Evolutionary conservation across 2,329 filamentous ascomycete species (phyloP), one percentile per base, ranked within the genome.

Genomic region (Arachnopeziza araneosa): DNA sequence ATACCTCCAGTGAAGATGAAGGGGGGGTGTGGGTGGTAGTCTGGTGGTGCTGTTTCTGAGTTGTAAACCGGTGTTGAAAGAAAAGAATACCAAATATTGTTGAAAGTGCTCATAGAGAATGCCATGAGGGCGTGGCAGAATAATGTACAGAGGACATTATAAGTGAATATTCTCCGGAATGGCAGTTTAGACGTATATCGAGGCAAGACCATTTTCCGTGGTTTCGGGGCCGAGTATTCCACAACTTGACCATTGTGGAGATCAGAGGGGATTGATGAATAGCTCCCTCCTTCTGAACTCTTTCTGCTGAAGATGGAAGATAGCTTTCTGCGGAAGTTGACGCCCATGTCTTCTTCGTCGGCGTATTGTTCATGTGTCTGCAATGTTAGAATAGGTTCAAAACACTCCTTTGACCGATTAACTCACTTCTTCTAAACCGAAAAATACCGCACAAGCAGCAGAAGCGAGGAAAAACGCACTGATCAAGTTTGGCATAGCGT

Each of bases 41-140:
- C 86, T 50, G 87, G 86, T 8, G 83, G 81, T 67, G 89, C 69
- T 70, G 67, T 62, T 84, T 87, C 54, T 24, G 62, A 62, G 24
- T 67, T 77, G 14, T 80, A 79, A 0, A 82, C 80, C 0, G 81
- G 82, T 76, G 23, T 81, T 78, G 83, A 83, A 36, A 86, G 76
- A 70, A 86, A 85, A 48, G 84, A 77, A 55, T 83, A 83, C 68
- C 81, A 84, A 56, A 86, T 77, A 24, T 80, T 78, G 64, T 83
- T 82, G 72, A 86, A 86, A 22, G 83, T 79, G 61, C 79, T 81
- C 67, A 84, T 79, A 73, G 91, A 88, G 68, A 90, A 85, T 63
- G 88, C 86, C 67, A 90, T 83, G 54, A 91, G 81, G 36, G 85
- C 85, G 63, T 87, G 85, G 23, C 80, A 81, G 53, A 89, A 70